Base-by-base conservation (phyloP, 2,329 filamentous ascomycete species). In the Chrysoporthe deuterocubensis region DNA sequence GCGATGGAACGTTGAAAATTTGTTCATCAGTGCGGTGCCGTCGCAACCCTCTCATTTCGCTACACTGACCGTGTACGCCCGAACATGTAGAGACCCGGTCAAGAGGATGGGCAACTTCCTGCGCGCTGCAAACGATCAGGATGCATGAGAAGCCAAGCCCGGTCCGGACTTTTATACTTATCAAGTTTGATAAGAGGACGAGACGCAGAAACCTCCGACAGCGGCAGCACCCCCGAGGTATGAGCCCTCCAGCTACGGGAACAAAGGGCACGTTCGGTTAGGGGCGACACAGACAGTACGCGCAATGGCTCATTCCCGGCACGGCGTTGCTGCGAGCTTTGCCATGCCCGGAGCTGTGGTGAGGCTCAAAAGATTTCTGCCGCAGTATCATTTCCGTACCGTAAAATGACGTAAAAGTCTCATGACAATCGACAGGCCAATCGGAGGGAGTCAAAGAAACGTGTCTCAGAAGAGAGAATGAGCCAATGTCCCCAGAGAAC, bases 1-100 rank as follows among this genome's bases (percentile, higher is more conserved):
- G 54, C 54, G 54, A 57, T 57, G 54, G 54, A 21, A 57, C 54
- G 34, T 57, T 57, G 54, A 21, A n/a, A 34, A 57, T 40, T 32
- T 37, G 7, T 57, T 57, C 34, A 57, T 9, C 34, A 34, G 34
- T 16, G 7, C 18, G 34, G 2, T 40, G 34, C 16, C 26, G 21
- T 14, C 21, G 21, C 50, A 54, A 34, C 32, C 54, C 7, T 21
- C 54, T 40, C 34, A n/a, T n/a, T n/a, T 40, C 34, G n/a, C 34
- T 21, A 57, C 54, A n/a, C 32, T 7, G 54, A 52, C 16, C 13
- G 1, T 13, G 9, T 16, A 37, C 34, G 26, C 3, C 8, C 34
- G 32, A 37, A 11, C 32, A 3, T 40, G 37, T 40, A 40, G 37
- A 40, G 6, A 40, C 9, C 37, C 37, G 9, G 37, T 40, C 8